Base-by-base conservation (phyloP, 257 asterid species). In the Solanum tarijense region DNA sequence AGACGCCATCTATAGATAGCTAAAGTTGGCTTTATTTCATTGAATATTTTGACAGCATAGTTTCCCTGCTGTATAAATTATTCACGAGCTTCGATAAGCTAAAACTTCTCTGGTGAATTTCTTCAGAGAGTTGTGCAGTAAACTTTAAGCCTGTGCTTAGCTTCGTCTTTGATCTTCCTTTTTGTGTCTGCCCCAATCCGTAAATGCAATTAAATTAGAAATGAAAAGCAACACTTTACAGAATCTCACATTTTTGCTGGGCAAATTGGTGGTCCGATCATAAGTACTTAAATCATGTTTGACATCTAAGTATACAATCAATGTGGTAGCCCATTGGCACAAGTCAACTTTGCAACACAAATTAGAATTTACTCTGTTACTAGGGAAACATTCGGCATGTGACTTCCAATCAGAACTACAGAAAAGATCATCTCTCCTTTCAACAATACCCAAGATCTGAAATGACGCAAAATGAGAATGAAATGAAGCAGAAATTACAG, bases 61-160 rank as follows among this genome's bases (percentile, higher is more conserved):
- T 95, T 87, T 83, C 88, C n/a, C 85, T 83, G 4, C 94, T 95
- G 72, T 93, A 94, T 2, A 2, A 35, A 35, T 35, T 71, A 39
- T 39, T 73, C 52, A 74, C 29, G 18, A 74, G 29, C 31, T 20
- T 74, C 82, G 9, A 73, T 34, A 34, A 73, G 48, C 16, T 21
- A 72, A 34, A 72, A 34, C 27, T 72, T 35, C 29, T 4, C 16
- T 34, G 0, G 27, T 9, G 29, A 41, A 34, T 18, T 34, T 72
- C 43, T 72, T 72, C 79, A 13, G 60, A 72, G 75, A 58, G 66
- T 58, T 58, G 66, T 58, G 27, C 66, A 20, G 66, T 58, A 21
- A 58, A 48, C 58, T 46, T 46, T 46, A 46, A 46, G 58, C 20
- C 58, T 0, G 60, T 55, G 65, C 65, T 52, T 52, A 52, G 62